Evolutionary conservation across 352 stramenopile genomes (phyloP).

Genomic region (Phytophthora europaea): DNA sequence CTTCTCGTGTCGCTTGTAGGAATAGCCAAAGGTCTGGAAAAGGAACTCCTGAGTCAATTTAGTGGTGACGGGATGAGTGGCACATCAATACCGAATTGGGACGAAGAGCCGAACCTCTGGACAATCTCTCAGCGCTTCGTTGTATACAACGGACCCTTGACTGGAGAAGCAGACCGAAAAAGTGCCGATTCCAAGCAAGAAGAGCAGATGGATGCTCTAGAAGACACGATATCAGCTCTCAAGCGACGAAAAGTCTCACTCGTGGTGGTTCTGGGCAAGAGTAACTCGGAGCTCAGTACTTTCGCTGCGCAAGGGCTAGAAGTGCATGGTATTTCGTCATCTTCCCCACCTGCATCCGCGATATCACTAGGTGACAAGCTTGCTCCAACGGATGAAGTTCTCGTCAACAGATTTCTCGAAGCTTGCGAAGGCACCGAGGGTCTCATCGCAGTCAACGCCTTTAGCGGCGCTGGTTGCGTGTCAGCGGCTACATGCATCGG

Average conservation of each 20-base stretch:
- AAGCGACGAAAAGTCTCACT: slow-evolving; percentile 41
- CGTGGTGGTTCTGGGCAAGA: slow-evolving; percentile 26
- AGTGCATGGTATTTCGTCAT: slow-evolving; percentile 26
- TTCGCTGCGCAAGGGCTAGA: slow-evolving; percentile 28
- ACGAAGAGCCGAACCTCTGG: slow-evolving; percentile 24
- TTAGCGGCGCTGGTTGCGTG: slow-evolving; percentile 16
- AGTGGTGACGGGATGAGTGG: not conserved
- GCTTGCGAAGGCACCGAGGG: slow-evolving; percentile 82
- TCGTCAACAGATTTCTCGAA: slow-evolving; percentile 90
- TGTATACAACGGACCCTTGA: slow-evolving; percentile 12
- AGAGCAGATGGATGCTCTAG: not conserved
- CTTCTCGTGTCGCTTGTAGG: slow-evolving; percentile 39
- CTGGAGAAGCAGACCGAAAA: not conserved
- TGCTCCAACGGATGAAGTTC: slow-evolving; percentile 48
- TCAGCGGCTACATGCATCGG: slow-evolving; percentile 96
- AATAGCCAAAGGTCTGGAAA: slow-evolving; percentile 46
- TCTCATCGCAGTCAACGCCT: slow-evolving; percentile 86
- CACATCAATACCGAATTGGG: slow-evolving; percentile 1
- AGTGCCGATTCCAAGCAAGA: slow-evolving; percentile 7
- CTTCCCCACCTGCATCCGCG: not conserved
- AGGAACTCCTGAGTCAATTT: slow-evolving; percentile 17
- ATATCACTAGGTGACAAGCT: slow-evolving; percentile 1
- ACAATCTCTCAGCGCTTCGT: slow-evolving; percentile 37
- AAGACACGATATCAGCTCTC: slow-evolving; percentile 23
- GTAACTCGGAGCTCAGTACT: slow-evolving; percentile 8